phyloP scores from a whole-genome alignment of 768 basidiomycete species.

The Tulasnella sp. region DNA sequence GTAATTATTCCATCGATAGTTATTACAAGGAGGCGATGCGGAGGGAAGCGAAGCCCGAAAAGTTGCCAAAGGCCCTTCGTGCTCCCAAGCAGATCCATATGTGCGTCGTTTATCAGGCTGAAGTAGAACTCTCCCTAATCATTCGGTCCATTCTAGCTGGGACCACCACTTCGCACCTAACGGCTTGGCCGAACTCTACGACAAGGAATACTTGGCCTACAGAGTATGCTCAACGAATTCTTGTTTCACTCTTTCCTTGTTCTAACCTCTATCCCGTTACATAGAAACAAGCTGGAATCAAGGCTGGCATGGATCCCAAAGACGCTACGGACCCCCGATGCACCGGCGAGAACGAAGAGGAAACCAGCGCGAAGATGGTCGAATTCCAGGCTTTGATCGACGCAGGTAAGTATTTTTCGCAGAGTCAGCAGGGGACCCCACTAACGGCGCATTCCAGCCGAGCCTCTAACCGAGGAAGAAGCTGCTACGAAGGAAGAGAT shows the following conservation, averaged over 20 bases:
- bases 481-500: constrained; percentile 73
- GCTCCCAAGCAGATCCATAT: constrained; percentile 80
- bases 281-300: constrained; percentile 17
- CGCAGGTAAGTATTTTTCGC: constrained; percentile 50
- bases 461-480: constrained; percentile 87
- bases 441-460: constrained; percentile 51
- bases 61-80: constrained; percentile 77
- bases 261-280: not conserved
- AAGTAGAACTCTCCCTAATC: constrained; percentile 7
- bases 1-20: constrained; percentile 89
- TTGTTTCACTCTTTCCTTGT: not conserved
- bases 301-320: constrained; percentile 23
- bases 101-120: constrained; percentile 44
- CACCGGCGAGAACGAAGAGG: constrained; percentile 75
- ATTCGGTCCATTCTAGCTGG: constrained; percentile 50
- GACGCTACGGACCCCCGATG: constrained; percentile 37
- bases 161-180: constrained; percentile 97
- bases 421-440: not conserved
- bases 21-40: constrained; percentile 94
- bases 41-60: constrained; percentile 48
- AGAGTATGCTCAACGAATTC: constrained; percentile 48
- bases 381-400: constrained; percentile 55
- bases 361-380: constrained; percentile 55
- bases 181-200: constrained; percentile 73
- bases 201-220: constrained; percentile 77